Evolutionary conservation across 1,139 yeast genomes (phyloP).

Genomic region (Hyphopichia burtonii): DNA sequence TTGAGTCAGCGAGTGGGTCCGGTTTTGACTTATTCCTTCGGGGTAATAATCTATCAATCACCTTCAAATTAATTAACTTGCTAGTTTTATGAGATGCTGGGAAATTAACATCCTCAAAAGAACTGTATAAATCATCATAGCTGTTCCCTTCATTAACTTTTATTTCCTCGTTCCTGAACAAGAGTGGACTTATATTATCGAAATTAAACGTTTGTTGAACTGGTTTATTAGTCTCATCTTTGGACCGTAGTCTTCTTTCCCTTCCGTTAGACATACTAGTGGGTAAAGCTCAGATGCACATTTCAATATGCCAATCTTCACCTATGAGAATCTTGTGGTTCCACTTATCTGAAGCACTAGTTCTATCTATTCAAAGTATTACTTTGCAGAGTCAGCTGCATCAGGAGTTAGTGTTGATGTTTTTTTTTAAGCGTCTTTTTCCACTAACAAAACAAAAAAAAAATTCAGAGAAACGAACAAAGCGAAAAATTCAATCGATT

Average conservation of each 20-base stretch:
- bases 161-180: conserved; percentile 9
- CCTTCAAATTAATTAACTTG: conserved; percentile 7
- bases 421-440: too few relatives aligned
- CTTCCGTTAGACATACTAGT: conserved; percentile 3
- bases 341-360: too few relatives aligned
- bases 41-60: conserved; percentile 15
- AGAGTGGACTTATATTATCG: conserved; percentile 13
- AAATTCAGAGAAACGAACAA: too few relatives aligned
- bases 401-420: too few relatives aligned
- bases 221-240: conserved; percentile 9
- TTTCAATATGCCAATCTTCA: background rate
- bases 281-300: conserved; percentile 1
- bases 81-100: conserved; percentile 7
- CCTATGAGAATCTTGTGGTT: too few relatives aligned
- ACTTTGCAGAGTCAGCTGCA: too few relatives aligned
- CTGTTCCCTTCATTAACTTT: background rate
- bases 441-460: too few relatives aligned
- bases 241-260: conserved; percentile 21
- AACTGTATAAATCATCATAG: conserved; percentile 9
- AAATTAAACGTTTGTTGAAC: conserved; percentile 12
- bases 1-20: conserved; percentile 48
- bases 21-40: conserved; percentile 16
- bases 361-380: too few relatives aligned
- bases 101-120: conserved; percentile 10
- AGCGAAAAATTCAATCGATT: too few relatives aligned